Evolutionary conservation across 23 red algal genomes (phyloP), one percentile per base, ranked within the genome.

Genomic region (Agarophyton chilense): DNA sequence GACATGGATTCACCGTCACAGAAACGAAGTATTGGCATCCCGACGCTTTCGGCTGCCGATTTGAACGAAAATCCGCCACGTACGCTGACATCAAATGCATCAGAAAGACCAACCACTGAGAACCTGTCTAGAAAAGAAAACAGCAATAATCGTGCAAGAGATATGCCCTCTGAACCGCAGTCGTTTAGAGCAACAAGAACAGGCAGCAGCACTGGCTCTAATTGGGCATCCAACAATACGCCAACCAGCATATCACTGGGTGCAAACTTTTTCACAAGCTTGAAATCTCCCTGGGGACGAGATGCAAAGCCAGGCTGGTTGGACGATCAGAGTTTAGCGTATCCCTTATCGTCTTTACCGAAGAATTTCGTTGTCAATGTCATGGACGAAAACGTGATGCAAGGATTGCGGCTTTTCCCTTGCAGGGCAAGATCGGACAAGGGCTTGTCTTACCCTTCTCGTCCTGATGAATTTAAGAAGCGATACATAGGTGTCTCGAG

Each of bases 271-370:
- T 89, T 89, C 54, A 60, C 40, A 24, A 73, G 55, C 32, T 18
- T 54, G 14, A 91, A 76, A 73, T 82, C 76, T 71, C 88, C 88
- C 41, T 95, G 93, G 93, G 67, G 78, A 26, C 67, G 76, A 35
- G 80, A 91, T 56, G 93, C 93, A 26, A 77, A 80, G 47, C 85
- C 93, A 2, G 93, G 93, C 42, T 95, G 93, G 93, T 66, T 95
- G 19, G 79, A 81, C 36, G 83, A 91, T 45, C 46, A 81, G 10
- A 66, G 81, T 0, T 46, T 95, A 16, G 32, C 76, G 25, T 80
- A 78, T n/a, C 72, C 83, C 9, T 65, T 90, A 18, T 60, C 84
- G 2, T 52, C 82, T 21, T 86, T 95, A 33, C 93, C 87, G 4
- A 91, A 95, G 52, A 79, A 77, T 17, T 95, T 95, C 50, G 84